Base-by-base conservation (phyloP, 139 green algal species). In the Coelastrella sp. region DNA sequence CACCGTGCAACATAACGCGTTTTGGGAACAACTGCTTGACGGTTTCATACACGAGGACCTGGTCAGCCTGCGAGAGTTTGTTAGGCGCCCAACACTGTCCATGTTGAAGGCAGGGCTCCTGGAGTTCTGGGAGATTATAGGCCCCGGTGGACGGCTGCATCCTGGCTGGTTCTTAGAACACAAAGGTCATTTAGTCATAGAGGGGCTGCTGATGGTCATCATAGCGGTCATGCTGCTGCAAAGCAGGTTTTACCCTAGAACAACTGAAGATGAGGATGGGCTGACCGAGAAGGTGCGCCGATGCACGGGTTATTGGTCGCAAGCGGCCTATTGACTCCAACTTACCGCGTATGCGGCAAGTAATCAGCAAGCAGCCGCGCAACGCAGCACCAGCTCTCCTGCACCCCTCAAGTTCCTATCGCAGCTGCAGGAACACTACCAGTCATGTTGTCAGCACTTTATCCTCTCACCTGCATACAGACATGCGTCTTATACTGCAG, bases 221-320 rank as follows among this genome's bases (percentile, higher is more conserved):
- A 98, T 99, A 89, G 17, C 92, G 2, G 96, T 96, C 79, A 93
- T 99, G 32, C 91, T 98, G 7, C 80, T 96, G 7, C 96, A 98
- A 79, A 91, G 90, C 47, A 91, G 84, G 61, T 97, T 92, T 82
- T 96, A 95, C 19, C 94, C 95, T 3, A 88, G 64, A 23, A 81
- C 89, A 20, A 61, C 73, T 5, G 88, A 90, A 23, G 89, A 91
- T 22, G 92, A 94, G 6, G 95, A 94, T 58, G 93, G 89, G 4
- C 90, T 99, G 4, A 98, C 95, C 0, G 97, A 98, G 3, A 95
- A 96, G 95, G 96, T 94, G 80, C 5, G 91, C 71, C n/a, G 71
- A 22, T n/a, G 81, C 20, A 32, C 68, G 47, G 68, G 32, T 47
- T 47, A 47, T 47, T 47, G 32, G 32, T 47, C 32, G 32, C 32